Evolutionary conservation across 495 filamentous ascomycete genomes (phyloP).

Genomic region (Umbilicaria muhlenbergii): DNA sequence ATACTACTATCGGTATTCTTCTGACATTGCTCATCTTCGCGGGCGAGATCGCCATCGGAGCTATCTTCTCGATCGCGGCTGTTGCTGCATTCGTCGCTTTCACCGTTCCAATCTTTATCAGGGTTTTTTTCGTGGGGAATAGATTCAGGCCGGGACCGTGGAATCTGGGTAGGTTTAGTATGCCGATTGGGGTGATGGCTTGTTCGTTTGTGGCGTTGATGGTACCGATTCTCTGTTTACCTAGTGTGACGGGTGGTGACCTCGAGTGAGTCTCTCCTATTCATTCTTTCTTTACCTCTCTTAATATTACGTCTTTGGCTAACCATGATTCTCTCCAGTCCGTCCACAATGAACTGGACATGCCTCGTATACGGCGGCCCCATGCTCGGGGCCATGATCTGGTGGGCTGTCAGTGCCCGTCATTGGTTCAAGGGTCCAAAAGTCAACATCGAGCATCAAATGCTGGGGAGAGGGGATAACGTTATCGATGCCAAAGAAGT

Average conservation of each 20-base stretch:
- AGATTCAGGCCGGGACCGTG: conserved; percentile 57
- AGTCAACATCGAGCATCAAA: conserved; percentile 16
- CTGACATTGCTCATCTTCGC: conserved; percentile 57
- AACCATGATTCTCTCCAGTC: conserved; percentile 5
- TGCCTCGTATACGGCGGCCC: conserved; percentile 57
- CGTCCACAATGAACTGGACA: conserved; percentile 55
- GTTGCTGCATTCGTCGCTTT: conserved; percentile 64
- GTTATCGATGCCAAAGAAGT: conserved; percentile 6
- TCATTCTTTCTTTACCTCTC: neutral
- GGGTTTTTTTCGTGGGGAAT: conserved; percentile 57
- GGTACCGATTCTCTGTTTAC: conserved; percentile 62
- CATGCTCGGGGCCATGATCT: conserved; percentile 45
- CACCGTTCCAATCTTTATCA: conserved; percentile 58
- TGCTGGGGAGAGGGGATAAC: conserved; percentile 8
- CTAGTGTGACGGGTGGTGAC: conserved; percentile 39
- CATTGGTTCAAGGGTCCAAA: conserved; percentile 70
- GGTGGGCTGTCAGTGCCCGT: conserved; percentile 55
- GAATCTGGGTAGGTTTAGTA: conserved; percentile 50
- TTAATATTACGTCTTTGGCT: neutral
- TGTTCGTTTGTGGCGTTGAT: conserved; percentile 52
- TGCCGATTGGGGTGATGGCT: conserved; percentile 44
- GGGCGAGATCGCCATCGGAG: conserved; percentile 48
- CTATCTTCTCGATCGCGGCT: conserved; percentile 63
- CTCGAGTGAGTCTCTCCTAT: conserved; percentile 26
- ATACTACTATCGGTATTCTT: conserved; percentile 44